Evolutionary conservation across 257 asterid species (phyloP), one percentile per base, ranked within the genome.

Genomic region (Jaltomata sinuosa): DNA sequence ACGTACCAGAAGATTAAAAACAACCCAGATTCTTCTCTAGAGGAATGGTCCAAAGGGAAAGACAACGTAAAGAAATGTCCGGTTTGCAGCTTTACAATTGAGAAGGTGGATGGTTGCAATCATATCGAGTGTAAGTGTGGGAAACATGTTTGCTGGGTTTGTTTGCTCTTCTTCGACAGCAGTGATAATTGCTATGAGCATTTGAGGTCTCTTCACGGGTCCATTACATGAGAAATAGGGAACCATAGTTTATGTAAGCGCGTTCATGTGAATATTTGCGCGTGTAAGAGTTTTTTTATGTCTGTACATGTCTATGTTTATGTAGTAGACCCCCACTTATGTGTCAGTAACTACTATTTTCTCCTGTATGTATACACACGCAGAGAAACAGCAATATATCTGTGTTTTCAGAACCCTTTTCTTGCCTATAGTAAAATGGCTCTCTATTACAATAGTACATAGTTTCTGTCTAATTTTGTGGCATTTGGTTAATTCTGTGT

Each of bases 81-180:
- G 0, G 81, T 87, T 12, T 97, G 99, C 79, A 88, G 89, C 59
- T 93, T 79, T 85, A 93, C 94, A 7, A 91, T 97, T 2, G 99
- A 97, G 98, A 95, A 97, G 86, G 91, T 91, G 59, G 97, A 94
- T 0, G 99, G 99, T 65, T 97, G 99, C 94, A 93, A 97, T 83
- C 99, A 97, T 62, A 77, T 97, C 1, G 94, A 85, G 74, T 97
- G 99, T 65, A 87, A 86, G 88, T 97, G 99, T 14, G 98, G 99
- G 87, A 87, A 55, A 83, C 98, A 95, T 78, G 89, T 94, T 31
- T 97, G 99, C 87, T 97, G 98, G 98, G 94, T 82, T 14, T 97
- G 99, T 89, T 88, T 92, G 91, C 89, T 83, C 80, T 79, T 49
- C 78, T 97, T 90, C n/a, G 83, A 22, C 21, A 85, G 86, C 87